A percentile compares a stretch with the other conserved stretches of the same genome.
phyloP scores from a whole-genome alignment of 371 early-diverging fungal genomes.

The Syncephalis plumigaleata region DNA sequence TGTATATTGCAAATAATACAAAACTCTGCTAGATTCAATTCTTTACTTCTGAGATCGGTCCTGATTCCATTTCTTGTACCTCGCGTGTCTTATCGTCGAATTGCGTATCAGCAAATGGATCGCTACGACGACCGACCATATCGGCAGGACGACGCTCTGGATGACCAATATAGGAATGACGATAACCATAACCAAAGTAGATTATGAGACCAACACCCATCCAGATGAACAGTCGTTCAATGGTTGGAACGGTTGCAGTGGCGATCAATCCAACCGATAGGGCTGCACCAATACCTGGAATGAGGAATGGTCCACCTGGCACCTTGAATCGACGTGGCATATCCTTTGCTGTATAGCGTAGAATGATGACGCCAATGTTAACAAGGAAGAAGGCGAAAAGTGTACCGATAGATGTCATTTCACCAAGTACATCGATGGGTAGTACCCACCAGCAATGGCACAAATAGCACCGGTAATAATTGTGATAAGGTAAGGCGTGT shows the following conservation, averaged over 20 bases:
- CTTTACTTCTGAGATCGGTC: no score
- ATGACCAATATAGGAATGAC: conserved; percentile 26
- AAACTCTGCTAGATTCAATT: no score
- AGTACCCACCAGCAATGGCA: conserved; percentile 52
- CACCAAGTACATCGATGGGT: conserved; percentile 69
- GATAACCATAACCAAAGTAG: conserved; percentile 44
- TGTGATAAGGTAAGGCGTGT: conserved; percentile 61
- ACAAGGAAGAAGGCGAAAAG: conserved; percentile 73
- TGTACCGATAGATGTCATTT: conserved; percentile 76
- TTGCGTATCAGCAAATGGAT: no score
- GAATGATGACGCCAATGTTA: conserved; percentile 51
- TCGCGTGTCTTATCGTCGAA: no score
- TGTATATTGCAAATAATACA: no score
- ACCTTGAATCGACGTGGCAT: conserved; percentile 54
- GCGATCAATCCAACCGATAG: conserved; percentile 38
- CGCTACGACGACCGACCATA: no score
- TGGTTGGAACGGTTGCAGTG: conserved; percentile 35
- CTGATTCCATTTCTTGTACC: no score
- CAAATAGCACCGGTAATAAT: conserved; percentile 45
- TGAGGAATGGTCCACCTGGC: conserved; percentile 45
- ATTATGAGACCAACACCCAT: conserved; percentile 50
- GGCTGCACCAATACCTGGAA: conserved; percentile 39
- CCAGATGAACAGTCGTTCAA: conserved; percentile 25
- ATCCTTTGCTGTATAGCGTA: conserved; percentile 57
- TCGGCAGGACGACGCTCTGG: not conserved